Conservation (phyloP, 768 basidiomycete genomes). For the Cyathus striatus region DNA sequence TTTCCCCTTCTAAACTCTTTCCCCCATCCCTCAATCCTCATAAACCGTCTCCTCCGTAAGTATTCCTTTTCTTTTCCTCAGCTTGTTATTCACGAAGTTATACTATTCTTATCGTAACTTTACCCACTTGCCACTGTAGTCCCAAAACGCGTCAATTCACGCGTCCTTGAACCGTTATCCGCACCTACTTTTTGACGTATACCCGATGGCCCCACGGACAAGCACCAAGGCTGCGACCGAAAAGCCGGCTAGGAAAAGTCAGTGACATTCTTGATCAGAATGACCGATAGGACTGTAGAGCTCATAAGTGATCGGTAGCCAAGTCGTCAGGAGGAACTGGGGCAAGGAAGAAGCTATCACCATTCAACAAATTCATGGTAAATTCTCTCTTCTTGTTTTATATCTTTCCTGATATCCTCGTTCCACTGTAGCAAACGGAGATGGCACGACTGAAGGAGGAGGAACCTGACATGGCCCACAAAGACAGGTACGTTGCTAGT, state of each 20-base stretch:
- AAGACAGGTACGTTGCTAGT: slow-evolving; percentile 78
- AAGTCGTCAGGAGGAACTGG: slow-evolving; percentile 47
- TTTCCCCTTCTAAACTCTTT: slow-evolving; percentile 39
- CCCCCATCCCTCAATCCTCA: slow-evolving; percentile 11
- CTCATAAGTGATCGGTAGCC: too few species aligned
- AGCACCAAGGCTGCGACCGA: slow-evolving; percentile 34
- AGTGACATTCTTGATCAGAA: slow-evolving; percentile 16
- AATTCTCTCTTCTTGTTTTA: slow-evolving; percentile 7
- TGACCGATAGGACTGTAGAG: slow-evolving; percentile 11
- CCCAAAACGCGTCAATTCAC: slow-evolving; percentile 15
- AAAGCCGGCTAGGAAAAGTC: slow-evolving; percentile 55
- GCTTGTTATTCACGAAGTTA: slow-evolving; percentile 5
- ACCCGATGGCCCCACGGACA: slow-evolving; percentile 39
- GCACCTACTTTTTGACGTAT: slow-evolving; percentile 4
- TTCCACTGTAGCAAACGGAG: slow-evolving; percentile 55
- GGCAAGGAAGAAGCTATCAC: slow-evolving; percentile 58
- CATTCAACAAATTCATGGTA: slow-evolving; percentile 75
- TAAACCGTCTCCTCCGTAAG: slow-evolving; percentile 5
- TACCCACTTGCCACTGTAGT: slow-evolving; percentile 5
- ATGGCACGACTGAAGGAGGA: slow-evolving; percentile 75
- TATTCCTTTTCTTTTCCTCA: slow-evolving; percentile 7
- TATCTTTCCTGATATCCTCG: background rate
- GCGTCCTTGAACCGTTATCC: slow-evolving; percentile 12
- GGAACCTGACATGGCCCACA: slow-evolving; percentile 67
- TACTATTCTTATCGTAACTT: slow-evolving; percentile 1